Percentiles rank a stretch among this genome's conserved stretches.
phyloP scores from a whole-genome alignment of 495 filamentous ascomycete genomes.

The Penicillium psychrofluorescens region DNA sequence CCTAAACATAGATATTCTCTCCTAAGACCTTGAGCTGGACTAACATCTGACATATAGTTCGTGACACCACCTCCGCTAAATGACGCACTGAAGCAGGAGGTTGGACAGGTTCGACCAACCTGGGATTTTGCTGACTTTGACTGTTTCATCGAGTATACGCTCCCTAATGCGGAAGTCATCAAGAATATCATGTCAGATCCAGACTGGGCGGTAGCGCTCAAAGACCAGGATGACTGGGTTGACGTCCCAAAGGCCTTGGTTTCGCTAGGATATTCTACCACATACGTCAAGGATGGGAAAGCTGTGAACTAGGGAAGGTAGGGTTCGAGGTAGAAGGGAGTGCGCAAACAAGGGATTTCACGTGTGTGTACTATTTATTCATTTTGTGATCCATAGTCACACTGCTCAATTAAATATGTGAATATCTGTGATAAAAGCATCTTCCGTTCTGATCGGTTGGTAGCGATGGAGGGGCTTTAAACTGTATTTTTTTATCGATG shows the following conservation, averaged over 20 bases:
- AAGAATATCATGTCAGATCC: constrained; percentile 18
- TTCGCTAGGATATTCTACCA: constrained; percentile 13
- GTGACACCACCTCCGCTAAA: constrained; percentile 20
- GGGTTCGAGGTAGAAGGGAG: no score
- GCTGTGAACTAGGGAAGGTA: neutral
- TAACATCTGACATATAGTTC: constrained; percentile 8
- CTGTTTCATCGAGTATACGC: constrained; percentile 23
- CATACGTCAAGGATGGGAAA: constrained; percentile 9
- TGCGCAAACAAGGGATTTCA: no score
- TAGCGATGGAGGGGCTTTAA: no score
- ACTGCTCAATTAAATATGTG: no score
- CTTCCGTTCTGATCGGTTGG: no score
- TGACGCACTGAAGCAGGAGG: constrained; percentile 9
- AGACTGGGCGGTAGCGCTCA: constrained; percentile 17
- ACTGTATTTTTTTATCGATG: no score
- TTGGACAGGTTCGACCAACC: constrained; percentile 6
- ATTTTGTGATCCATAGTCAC: no score
- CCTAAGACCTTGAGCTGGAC: no score
- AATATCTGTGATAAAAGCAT: no score
- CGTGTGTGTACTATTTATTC: no score
- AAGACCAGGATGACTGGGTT: constrained; percentile 22
- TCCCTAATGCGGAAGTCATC: constrained; percentile 11
- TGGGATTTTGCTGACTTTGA: constrained; percentile 26
- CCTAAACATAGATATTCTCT: no score
- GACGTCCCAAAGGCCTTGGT: constrained; percentile 17